Base-by-base conservation (phyloP, 768 basidiomycete species). In the Termitomyces sp. region DNA sequence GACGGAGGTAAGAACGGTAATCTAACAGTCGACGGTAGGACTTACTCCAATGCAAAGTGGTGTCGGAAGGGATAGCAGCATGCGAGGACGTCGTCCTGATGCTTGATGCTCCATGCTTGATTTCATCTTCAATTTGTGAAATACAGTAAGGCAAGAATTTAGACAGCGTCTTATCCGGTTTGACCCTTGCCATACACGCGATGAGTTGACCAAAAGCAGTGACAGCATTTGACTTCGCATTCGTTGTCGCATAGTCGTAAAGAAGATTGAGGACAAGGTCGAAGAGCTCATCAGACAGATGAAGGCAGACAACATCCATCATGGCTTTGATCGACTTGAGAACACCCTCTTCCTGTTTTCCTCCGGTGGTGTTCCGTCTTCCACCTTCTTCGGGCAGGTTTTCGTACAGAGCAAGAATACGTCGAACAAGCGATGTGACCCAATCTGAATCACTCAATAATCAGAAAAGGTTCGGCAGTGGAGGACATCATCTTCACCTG, bases 361-460 rank as follows among this genome's bases (percentile, higher is more conserved):
- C 92, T 24, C 92, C 92, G 2, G 92, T 93, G 39, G 83, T 89
- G 63, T 91, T 91, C 74, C 82, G 85, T 76, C 86, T 87, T 5
- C 96, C 96, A 12, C 92, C 94, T 74, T 96, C 96, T 71, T 98
- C 96, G 0, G 96, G 96, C 5, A 98, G 78, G 70, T 96, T 96
- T 76, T 95, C 92, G 69, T 90, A 96, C 20, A 98, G 75, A 1
- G 91, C 84, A 56, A 94, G 79, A 55, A 94, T 85, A 11, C 92
- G 84, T 16, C 90, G 80, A 68, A 94, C 88, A 35, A 94, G 82
- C 22, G 88, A 85, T 0, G 82, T 82, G 13, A 93, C 87, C 92
- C 92, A 94, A 68, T 91, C 92, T 92, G 61, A 61, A 50, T 28
- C 55, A 39, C 54, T 50, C n/a, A 45, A 48, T 35, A 18, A n/a